A percentile compares a stretch with the other conserved stretches of the same genome.
Evolutionary conservation across 352 stramenopile genomes (phyloP).

Genomic region (Lagenidium sp.): DNA sequence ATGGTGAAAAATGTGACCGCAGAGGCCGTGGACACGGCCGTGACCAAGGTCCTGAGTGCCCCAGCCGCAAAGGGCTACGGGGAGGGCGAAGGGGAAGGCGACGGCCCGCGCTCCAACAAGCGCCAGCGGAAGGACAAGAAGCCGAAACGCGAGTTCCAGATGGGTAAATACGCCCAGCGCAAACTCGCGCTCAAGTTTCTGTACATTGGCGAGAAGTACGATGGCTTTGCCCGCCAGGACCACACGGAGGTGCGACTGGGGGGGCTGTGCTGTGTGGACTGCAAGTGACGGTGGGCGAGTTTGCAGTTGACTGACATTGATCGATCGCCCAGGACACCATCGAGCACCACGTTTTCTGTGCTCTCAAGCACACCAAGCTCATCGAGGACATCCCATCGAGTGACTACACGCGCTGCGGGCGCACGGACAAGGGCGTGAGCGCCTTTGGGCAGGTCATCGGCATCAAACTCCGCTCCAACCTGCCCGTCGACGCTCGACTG

Average conservation of each 20-base stretch:
- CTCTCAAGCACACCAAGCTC: slow-evolving; percentile 88
- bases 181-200: slow-evolving; percentile 77
- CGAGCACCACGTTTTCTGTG: slow-evolving; percentile 91
- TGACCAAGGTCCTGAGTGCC: slow-evolving; percentile 49
- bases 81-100: slow-evolving; percentile 11
- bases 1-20: no score
- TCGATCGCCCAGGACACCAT: slow-evolving; percentile 89
- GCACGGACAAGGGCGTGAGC: slow-evolving; percentile 96
- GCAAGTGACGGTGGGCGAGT: no score
- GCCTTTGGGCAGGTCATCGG: slow-evolving; percentile 77
- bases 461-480: slow-evolving; percentile 62
- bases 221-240: slow-evolving; percentile 83
- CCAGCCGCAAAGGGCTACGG: no score
- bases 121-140: slow-evolving; percentile 51
- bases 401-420: slow-evolving; percentile 94
- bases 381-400: slow-evolving; percentile 76
- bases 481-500: slow-evolving; percentile 51
- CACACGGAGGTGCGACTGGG: slow-evolving; percentile 50
- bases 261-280: no score
- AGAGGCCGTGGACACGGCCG: slow-evolving; percentile 66
- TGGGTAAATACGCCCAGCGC: slow-evolving; percentile 70
- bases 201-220: slow-evolving; percentile 84
- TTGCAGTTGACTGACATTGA: no score
- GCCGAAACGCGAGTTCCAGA: slow-evolving; percentile 55
- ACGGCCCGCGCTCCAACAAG: slow-evolving; percentile 7